Conservation (phyloP, 2,329 filamentous ascomycete species). For the Calonectria pseudoreteaudii region DNA sequence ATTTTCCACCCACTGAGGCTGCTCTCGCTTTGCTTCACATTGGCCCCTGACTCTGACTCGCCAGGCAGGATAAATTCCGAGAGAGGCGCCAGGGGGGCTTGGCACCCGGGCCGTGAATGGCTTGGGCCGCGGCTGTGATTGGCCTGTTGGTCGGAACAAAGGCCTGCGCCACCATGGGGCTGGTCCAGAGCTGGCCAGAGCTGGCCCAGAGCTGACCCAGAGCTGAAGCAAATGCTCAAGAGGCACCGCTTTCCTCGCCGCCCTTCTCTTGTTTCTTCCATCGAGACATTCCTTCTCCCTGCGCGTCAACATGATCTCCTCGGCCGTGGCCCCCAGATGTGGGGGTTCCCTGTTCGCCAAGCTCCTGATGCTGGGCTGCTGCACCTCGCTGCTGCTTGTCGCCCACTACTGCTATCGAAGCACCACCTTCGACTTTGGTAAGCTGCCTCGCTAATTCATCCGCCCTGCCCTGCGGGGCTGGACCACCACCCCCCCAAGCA, state of each 20-base stretch:
- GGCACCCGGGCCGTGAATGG: background rate
- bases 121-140: background rate
- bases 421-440: background rate
- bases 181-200: background rate
- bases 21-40: background rate
- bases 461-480: background rate
- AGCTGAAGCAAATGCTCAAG: background rate
- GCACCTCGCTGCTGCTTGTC: background rate
- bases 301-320: background rate
- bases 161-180: background rate
- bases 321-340: background rate
- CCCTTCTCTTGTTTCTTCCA: background rate
- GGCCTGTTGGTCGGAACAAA: background rate
- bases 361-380: background rate
- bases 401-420: background rate
- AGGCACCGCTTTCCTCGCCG: background rate
- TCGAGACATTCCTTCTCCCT: background rate
- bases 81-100: background rate
- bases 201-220: too few relatives aligned
- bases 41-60: background rate
- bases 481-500: background rate
- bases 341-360: background rate
- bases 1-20: background rate
- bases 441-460: background rate
- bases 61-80: background rate